Conservation (phyloP, 2,329 filamentous ascomycete species). For the Xylariaceae sp. region DNA sequence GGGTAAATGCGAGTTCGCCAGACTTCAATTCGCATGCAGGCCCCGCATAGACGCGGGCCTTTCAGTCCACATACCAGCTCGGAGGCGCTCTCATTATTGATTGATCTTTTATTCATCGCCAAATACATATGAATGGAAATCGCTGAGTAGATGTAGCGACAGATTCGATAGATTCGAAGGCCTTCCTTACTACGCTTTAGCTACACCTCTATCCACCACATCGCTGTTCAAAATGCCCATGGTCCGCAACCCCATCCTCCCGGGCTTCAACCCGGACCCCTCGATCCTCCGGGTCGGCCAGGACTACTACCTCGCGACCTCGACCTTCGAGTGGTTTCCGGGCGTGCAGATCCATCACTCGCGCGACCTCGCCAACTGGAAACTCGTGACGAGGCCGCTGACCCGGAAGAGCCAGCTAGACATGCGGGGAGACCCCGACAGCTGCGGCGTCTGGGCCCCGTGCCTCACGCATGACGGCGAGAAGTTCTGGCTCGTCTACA, state of each 20-base stretch:
- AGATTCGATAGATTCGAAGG: too few relatives aligned
- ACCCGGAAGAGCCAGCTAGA: conserved; percentile 47
- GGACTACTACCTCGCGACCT: conserved; percentile 53
- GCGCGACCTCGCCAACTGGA: conserved; percentile 49
- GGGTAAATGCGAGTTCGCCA: too few relatives aligned
- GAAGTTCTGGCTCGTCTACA: conserved; percentile 61
- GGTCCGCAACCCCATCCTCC: conserved; percentile 50
- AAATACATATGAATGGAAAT: too few relatives aligned
- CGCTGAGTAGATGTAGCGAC: too few relatives aligned
- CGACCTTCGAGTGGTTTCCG: conserved; percentile 53
- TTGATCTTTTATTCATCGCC: too few relatives aligned
- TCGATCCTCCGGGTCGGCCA: conserved; percentile 47
- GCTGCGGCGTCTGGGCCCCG: conserved; percentile 61
- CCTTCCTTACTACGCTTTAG: too few relatives aligned
- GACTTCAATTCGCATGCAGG: too few relatives aligned
- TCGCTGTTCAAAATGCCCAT: conserved; percentile 34
- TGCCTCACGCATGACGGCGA: conserved; percentile 58
- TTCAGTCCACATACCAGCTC: too few relatives aligned
- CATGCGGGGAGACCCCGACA: conserved; percentile 56
- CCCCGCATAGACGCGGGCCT: too few relatives aligned
- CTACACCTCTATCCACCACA: too few relatives aligned
- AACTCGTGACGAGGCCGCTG: conserved; percentile 41
- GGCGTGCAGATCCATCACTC: conserved; percentile 54
- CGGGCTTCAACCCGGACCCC: conserved; percentile 53
- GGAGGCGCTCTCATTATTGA: too few relatives aligned